Evolutionary conservation across 495 filamentous ascomycete genomes (phyloP), one percentile per base, ranked within the genome.

Genomic region (Penicillium silybi): DNA sequence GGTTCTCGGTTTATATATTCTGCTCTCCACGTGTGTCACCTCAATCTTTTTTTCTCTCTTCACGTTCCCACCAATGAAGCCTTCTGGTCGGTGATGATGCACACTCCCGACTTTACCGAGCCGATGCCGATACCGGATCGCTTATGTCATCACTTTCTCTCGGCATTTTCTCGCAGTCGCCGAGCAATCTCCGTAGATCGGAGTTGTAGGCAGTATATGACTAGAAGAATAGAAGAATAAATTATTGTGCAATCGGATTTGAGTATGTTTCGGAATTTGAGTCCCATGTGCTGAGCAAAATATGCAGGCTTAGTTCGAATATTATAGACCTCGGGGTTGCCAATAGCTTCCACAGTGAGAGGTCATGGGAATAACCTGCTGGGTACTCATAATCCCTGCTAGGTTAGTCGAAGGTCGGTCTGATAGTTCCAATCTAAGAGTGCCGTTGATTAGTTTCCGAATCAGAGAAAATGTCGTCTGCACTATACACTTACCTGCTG

Each of bases 191-290:
- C 17, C n/a, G n/a, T n/a, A n/a, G n/a, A n/a, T n/a, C n/a, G n/a
- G n/a, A n/a, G n/a, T n/a, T n/a, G n/a, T n/a, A n/a, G n/a, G n/a
- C n/a, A n/a, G n/a, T n/a, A n/a, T n/a, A n/a, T n/a, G n/a, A n/a
- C n/a, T n/a, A n/a, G n/a, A n/a, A 52, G 10, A 59, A 54, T 18
- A 23, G 22, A 23, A 6, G 42, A 37, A 44, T 50, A 52, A 3
- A 65, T 23, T 0, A 62, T 34, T 5, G 59, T 59, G 39, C 54
- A 62, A 11, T 62, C 44, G 20, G 60, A 48, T 25, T 25, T 56
- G 56, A 41, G 53, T 34, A 20, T 55, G 60, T 6, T 59, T 62
- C 6, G 59, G 59, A 38, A 62, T 53, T 13, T 60, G 32, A 18
- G 22, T 23, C 22, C 22, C 22, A 23, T 23, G 22, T 23, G 22